Evolutionary conservation across 495 filamentous ascomycete genomes (phyloP).

Genomic region (Aspergillus avenaceus): DNA sequence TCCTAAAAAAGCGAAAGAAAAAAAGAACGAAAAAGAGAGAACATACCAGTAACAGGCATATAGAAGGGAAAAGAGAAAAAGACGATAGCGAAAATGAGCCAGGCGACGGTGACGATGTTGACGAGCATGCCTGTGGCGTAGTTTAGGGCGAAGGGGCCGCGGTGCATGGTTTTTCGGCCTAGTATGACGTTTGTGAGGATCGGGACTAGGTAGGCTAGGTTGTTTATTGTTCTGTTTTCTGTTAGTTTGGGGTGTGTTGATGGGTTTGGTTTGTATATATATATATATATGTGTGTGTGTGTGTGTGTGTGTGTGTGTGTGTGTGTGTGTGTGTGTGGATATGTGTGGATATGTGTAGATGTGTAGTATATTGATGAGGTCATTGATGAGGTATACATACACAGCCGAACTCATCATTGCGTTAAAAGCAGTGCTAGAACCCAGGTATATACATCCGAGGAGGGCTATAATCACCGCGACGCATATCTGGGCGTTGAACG

Average conservation of each 20-base stretch:
- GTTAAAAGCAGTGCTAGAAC: slow-evolving; percentile 64
- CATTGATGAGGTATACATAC: slow-evolving; percentile 16
- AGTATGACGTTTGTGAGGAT: slow-evolving; percentile 34
- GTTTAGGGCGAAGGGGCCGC: slow-evolving; percentile 28
- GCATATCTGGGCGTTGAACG: slow-evolving; percentile 62
- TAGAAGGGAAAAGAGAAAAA: slow-evolving; percentile 71
- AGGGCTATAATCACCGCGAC: slow-evolving; percentile 52
- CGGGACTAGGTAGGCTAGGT: slow-evolving; percentile 30
- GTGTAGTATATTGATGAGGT: background rate
- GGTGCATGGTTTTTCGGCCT: slow-evolving; percentile 29
- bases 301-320: too few species aligned
- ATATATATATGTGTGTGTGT: too few species aligned
- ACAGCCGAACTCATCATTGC: slow-evolving; percentile 61
- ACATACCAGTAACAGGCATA: slow-evolving; percentile 42
- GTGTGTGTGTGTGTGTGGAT: too few species aligned
- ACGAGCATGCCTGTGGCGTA: slow-evolving; percentile 27
- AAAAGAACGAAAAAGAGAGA: background rate
- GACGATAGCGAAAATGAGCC: slow-evolving; percentile 45
- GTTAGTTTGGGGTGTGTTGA: too few species aligned
- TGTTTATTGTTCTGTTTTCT: slow-evolving; percentile 29
- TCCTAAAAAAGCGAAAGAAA: background rate
- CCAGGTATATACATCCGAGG: slow-evolving; percentile 67
- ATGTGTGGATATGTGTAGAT: too few species aligned
- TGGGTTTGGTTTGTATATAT: too few species aligned
- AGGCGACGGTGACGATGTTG: slow-evolving; percentile 29